Conservation (phyloP, 202 grass and related monocot species). For the Schoenoplectus triqueter region DNA sequence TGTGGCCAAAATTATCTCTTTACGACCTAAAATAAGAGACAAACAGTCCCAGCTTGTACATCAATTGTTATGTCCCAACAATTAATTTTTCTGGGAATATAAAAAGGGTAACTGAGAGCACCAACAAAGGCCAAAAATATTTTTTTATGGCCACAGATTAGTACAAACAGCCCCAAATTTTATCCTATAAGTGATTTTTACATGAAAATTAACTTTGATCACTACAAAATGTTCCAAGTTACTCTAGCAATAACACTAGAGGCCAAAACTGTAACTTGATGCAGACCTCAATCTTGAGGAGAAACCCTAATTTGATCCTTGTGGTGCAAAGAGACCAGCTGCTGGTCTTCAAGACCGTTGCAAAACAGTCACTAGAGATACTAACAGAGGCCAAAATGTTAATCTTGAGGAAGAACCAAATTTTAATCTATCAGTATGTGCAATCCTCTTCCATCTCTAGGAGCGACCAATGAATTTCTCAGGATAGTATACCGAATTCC, state of each 20-base stretch:
- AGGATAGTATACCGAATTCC: slow-evolving; percentile 30
- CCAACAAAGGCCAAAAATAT: slow-evolving; percentile 9
- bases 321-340: not conserved
- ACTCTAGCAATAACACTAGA: slow-evolving; percentile 15
- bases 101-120: slow-evolving; percentile 20
- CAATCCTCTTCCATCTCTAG: slow-evolving; percentile 39
- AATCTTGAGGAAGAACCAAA: slow-evolving; percentile 28
- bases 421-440: slow-evolving; percentile 24
- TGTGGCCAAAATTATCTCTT: not conserved
- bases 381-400: slow-evolving; percentile 26
- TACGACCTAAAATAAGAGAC: slow-evolving; percentile 20
- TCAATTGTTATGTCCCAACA: slow-evolving; percentile 13
- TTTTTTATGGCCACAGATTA: slow-evolving; percentile 19
- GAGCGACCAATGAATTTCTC: not conserved
- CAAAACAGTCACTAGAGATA: slow-evolving; percentile 15
- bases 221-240: slow-evolving; percentile 3
- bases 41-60: slow-evolving; percentile 19
- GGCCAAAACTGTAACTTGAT: slow-evolving; percentile 24
- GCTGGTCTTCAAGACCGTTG: slow-evolving; percentile 27
- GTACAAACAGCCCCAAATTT: slow-evolving; percentile 16
- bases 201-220: slow-evolving; percentile 9
- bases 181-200: not conserved
- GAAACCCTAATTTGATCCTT: slow-evolving; percentile 40
- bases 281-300: not conserved
- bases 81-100: not conserved